A percentile compares a stretch with the other conserved stretches of the same genome.
Conservation (phyloP, 495 filamentous ascomycete species). For the Penicillium soppii region DNA sequence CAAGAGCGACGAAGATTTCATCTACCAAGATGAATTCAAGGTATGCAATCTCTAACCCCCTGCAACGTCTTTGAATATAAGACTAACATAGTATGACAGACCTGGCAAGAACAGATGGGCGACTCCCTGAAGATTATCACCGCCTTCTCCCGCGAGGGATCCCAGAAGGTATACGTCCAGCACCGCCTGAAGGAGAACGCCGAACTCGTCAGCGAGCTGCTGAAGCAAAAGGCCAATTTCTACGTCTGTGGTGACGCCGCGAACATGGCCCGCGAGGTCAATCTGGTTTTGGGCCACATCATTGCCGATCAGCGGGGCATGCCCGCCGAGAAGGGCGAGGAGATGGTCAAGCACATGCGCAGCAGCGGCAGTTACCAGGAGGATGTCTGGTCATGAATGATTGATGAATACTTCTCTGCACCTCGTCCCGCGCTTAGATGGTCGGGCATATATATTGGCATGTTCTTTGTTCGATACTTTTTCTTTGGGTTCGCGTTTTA, state of each 20-base stretch:
- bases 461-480: conserved; percentile 17
- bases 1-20: conserved; percentile 79
- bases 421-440: conserved; percentile 30
- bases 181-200: conserved; percentile 83
- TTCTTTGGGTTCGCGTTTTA: conserved; percentile 17
- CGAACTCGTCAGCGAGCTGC: conserved; percentile 80
- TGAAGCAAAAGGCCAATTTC: conserved; percentile 89
- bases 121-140: conserved; percentile 84
- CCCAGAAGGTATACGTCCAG: conserved; percentile 94
- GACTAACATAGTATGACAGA: conserved; percentile 46
- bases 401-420: conserved; percentile 18
- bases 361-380: conserved; percentile 95
- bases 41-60: conserved; percentile 51
- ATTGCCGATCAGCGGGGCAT: conserved; percentile 79
- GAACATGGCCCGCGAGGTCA: conserved; percentile 98
- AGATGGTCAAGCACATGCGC: conserved; percentile 94
- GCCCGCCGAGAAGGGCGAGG: conserved; percentile 81
- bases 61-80: background rate
- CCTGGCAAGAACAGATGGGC: conserved; percentile 77
- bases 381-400: conserved; percentile 82
- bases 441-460: conserved; percentile 35
- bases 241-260: conserved; percentile 98
- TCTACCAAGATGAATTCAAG: conserved; percentile 92
- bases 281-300: conserved; percentile 77
- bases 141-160: conserved; percentile 83